Evolutionary conservation across 208 protist species (phyloP).

Genomic region (Naegleria lovaniensis): DNA sequence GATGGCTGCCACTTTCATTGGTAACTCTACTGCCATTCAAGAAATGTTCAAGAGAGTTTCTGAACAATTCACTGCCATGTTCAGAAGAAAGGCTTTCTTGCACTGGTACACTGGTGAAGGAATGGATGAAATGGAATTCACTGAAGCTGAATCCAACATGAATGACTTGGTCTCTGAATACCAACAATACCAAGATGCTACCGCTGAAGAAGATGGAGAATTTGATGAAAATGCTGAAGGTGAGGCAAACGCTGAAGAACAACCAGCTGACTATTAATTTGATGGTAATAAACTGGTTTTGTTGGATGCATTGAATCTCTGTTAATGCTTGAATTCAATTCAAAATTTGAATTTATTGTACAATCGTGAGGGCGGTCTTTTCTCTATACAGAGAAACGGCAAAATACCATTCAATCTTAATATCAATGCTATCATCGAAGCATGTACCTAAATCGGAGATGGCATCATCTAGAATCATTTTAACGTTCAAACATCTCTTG

Average conservation of each 20-base stretch:
- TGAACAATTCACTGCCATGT: constrained; percentile 96
- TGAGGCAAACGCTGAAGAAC: background rate
- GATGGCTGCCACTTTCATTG: constrained; percentile 80
- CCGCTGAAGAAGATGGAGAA: constrained; percentile 49
- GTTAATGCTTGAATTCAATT: background rate
- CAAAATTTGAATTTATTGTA: background rate
- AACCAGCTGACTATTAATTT: background rate
- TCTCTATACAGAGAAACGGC: background rate
- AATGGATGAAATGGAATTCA: constrained; percentile 76
- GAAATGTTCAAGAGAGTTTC: constrained; percentile 86
- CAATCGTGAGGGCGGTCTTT: background rate
- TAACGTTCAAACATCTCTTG: background rate
- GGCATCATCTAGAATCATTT: background rate
- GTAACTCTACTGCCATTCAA: constrained; percentile 84
- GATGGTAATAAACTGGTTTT: background rate
- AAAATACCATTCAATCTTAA: background rate
- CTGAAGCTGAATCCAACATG: constrained; percentile 86
- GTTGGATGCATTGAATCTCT: too few relatives aligned
- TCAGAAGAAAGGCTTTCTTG: constrained; percentile 95
- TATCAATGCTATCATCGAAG: background rate
- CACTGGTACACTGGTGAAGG: constrained; percentile 97
- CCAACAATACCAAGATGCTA: constrained; percentile 69
- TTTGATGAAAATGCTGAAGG: constrained; percentile 35
- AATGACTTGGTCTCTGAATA: constrained; percentile 86
- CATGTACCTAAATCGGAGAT: background rate